A percentile compares a stretch with the other conserved stretches of the same genome.
phyloP scores from a whole-genome alignment of 2,329 filamentous ascomycete genomes.

The Phyllachora maydis region DNA sequence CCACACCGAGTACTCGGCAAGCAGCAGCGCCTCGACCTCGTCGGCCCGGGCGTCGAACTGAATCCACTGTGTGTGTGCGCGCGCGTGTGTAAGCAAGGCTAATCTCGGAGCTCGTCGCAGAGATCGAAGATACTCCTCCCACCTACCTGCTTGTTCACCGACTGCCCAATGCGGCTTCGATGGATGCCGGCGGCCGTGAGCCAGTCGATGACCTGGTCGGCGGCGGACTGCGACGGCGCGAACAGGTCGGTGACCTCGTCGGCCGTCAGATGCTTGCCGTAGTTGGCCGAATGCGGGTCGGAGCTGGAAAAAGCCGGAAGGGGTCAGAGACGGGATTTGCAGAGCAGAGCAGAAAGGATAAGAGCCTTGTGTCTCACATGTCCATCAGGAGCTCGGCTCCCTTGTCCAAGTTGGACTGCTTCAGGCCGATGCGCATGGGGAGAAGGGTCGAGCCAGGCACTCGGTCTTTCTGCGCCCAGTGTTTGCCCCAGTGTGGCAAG shows the following conservation, averaged over 20 bases:
- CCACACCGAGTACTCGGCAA: conserved; percentile 1
- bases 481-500: conserved; percentile 5
- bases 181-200: not conserved
- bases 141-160: conserved; percentile 1
- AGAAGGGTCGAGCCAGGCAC: conserved; percentile 7
- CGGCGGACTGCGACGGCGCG: not conserved
- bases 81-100: too few relatives aligned
- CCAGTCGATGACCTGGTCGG: not conserved
- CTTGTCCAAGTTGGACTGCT: conserved; percentile 9
- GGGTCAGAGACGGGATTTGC: not conserved
- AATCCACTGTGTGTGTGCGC: not conserved
- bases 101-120: not conserved
- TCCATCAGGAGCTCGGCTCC: conserved; percentile 12
- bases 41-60: not conserved
- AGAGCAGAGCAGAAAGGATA: too few relatives aligned
- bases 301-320: conserved; percentile 1
- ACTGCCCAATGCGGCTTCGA: not conserved
- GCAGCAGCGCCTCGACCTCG: not conserved
- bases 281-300: not conserved
- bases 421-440: conserved; percentile 10
- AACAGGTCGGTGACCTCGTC: not conserved
- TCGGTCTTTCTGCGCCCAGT: conserved; percentile 9
- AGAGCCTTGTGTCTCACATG: conserved; percentile 5
- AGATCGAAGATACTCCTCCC: not conserved
- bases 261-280: not conserved